phyloP scores from a whole-genome alignment of 768 basidiomycete genomes.

The Phanerochaete sordida region DNA sequence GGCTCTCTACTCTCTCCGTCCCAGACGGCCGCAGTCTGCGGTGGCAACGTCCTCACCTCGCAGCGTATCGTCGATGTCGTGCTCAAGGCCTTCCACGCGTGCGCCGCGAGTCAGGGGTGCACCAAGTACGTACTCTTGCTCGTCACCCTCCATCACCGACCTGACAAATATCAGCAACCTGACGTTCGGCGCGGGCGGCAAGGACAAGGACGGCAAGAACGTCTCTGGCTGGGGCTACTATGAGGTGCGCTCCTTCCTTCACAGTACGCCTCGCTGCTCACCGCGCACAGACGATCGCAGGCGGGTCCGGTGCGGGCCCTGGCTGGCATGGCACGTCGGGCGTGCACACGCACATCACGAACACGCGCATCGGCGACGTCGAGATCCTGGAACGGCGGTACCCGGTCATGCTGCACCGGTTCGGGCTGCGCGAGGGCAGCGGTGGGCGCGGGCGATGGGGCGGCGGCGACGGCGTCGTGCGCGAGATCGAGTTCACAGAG shows the following conservation, averaged over 20 bases:
- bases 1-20: conserved; percentile 79
- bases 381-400: conserved; percentile 93
- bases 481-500: conserved; percentile 81
- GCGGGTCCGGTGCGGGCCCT: conserved; percentile 89
- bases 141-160: background rate
- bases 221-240: conserved; percentile 83
- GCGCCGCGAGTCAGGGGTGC: conserved; percentile 90
- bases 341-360: conserved; percentile 92
- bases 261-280: background rate
- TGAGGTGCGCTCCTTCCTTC: conserved; percentile 38
- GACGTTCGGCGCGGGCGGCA: conserved; percentile 86
- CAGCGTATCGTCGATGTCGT: conserved; percentile 96
- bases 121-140: conserved; percentile 64
- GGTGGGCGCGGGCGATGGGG: conserved; percentile 69
- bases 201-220: conserved; percentile 70
- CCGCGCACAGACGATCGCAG: conserved; percentile 74
- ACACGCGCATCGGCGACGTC: conserved; percentile 89
- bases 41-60: conserved; percentile 87
- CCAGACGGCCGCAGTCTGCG: conserved; percentile 86
- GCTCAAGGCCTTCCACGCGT: conserved; percentile 87
- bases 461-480: conserved; percentile 82
- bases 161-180: conserved; percentile 54
- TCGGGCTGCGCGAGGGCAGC: conserved; percentile 68
- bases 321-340: conserved; percentile 91
- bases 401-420: conserved; percentile 84